Percentiles rank a stretch among this genome's conserved stretches.
phyloP scores from a whole-genome alignment of 192 early-diverging fungal species.

The Obelidium mucronatum region DNA sequence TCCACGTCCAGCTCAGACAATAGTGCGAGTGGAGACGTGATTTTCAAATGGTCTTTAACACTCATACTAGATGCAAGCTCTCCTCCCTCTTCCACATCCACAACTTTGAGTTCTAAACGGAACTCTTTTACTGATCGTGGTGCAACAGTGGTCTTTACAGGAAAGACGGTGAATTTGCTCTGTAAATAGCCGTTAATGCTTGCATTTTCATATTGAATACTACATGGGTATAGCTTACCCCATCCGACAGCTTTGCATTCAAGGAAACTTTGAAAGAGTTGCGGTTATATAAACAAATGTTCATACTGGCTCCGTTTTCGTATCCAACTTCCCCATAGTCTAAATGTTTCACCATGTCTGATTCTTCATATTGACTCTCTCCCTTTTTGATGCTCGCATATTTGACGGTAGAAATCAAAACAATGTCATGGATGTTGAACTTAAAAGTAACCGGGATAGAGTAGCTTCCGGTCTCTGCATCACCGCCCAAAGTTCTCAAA shows the following conservation, averaged over 20 bases:
- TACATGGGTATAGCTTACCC: no score
- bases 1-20: conserved; percentile 31
- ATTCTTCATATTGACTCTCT: conserved; percentile 30
- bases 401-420: conserved; percentile 29
- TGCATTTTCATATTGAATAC: no score
- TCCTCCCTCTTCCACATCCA: conserved; percentile 35
- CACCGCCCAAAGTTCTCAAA: conserved; percentile 41
- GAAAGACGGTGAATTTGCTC: conserved; percentile 4
- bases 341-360: conserved; percentile 37
- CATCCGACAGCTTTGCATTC: conserved; percentile 30
- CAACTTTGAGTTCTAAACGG: conserved; percentile 32
- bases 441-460: conserved; percentile 44
- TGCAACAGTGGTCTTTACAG: conserved; percentile 28
- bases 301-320: conserved; percentile 40
- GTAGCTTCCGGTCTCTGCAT: conserved; percentile 30
- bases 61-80: conserved; percentile 48
- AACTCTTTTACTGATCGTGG: conserved; percentile 44
- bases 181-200: no score
- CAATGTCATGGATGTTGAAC: conserved; percentile 34
- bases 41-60: conserved; percentile 32
- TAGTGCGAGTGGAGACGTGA: conserved; percentile 34
- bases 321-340: conserved; percentile 57
- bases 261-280: conserved; percentile 48
- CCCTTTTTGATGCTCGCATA: conserved; percentile 31
- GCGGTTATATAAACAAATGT: conserved; percentile 49